Evolutionary conservation across 208 protist genomes (phyloP), one percentile per base, ranked within the genome.

Genomic region (Crithidia fasciculata): DNA sequence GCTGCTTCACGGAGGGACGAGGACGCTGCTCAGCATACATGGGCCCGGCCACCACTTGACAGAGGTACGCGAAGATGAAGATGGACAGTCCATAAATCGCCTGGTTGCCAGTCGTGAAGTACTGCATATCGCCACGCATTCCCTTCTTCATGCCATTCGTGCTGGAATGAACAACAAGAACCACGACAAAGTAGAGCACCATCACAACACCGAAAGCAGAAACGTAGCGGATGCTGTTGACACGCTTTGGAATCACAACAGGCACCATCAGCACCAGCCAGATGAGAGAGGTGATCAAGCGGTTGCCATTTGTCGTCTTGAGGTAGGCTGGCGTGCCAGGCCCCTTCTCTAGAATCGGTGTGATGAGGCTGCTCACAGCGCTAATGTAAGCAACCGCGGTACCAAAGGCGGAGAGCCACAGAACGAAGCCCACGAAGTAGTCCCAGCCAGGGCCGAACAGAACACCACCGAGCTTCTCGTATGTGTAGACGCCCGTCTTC

Each of bases 21-120:
- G 80, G 64, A 6, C 70, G 66, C 83, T 88, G 79, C 40, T 93
- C 87, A 41, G 69, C 76, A 37, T 93, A 92, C 18, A 94, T 76
- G 4, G 67, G 65, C 9, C 45, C 45, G 0, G 45, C 45, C 45
- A 49, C 45, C 45, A 13, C 45, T 49, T 95, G 91, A 58, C 82
- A 94, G 39, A 92, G 60, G 62, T 82, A 94, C n/a, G 82, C 69
- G 54, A 95, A 91, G 44, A 85, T 80, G 50, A 92, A 90, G 36
- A 82, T 81, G 5, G 74, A 50, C 4, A 89, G 28, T 3, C 75
- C 80, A 0, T 72, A n/a, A 15, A 90, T 67, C 8, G 78, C 86
- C 57, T 55, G 43, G 56, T 85, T 85, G n/a, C 84, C 84, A 3
- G 60, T 74, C 15, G 78, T 59, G 64, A 92, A 86, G 59, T 65